A percentile compares a stretch with the other conserved stretches of the same genome.
These are phyloP conservation scores for Harringtonia aguacate DNA, from an alignment of 2,329 filamentous ascomycete species.

Conservation along the genomic window DNA sequence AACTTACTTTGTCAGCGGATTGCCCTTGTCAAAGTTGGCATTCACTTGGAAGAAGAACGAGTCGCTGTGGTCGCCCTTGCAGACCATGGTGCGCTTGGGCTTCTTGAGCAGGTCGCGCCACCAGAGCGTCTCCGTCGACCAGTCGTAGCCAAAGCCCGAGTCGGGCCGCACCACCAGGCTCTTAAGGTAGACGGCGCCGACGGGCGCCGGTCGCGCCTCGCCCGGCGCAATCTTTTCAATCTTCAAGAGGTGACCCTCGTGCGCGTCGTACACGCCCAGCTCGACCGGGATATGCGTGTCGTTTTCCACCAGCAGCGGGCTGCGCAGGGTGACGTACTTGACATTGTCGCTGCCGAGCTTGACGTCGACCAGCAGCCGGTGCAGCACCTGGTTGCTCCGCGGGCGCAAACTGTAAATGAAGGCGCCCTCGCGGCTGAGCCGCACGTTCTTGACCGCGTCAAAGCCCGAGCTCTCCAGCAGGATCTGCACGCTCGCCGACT, in stretches of 20 bases:
- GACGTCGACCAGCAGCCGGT: slow-evolving; percentile 86
- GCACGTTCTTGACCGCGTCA: slow-evolving; percentile 77
- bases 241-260: slow-evolving; percentile 83
- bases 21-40: slow-evolving; percentile 71
- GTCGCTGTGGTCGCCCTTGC: slow-evolving; percentile 74
- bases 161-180: slow-evolving; percentile 81
- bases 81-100: slow-evolving; percentile 79
- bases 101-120: slow-evolving; percentile 85
- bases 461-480: slow-evolving; percentile 90
- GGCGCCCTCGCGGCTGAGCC: slow-evolving; percentile 90
- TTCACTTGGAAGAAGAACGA: slow-evolving; percentile 97
- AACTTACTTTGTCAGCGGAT: slow-evolving; percentile 63
- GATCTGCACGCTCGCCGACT: slow-evolving; percentile 64
- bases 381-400: slow-evolving; percentile 72
- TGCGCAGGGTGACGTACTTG: slow-evolving; percentile 94
- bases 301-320: slow-evolving; percentile 86
- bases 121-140: slow-evolving; percentile 82
- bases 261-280: slow-evolving; percentile 77
- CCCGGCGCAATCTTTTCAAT: slow-evolving; percentile 96
- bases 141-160: slow-evolving; percentile 91
- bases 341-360: slow-evolving; percentile 88
- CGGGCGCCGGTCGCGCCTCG: slow-evolving; percentile 78
- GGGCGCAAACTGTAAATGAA: slow-evolving; percentile 81
- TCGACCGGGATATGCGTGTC: slow-evolving; percentile 95
- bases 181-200: slow-evolving; percentile 86